These are phyloP conservation scores for Pythium volutum DNA, from an alignment of 352 stramenopile species.

Conservation along the genomic window DNA sequence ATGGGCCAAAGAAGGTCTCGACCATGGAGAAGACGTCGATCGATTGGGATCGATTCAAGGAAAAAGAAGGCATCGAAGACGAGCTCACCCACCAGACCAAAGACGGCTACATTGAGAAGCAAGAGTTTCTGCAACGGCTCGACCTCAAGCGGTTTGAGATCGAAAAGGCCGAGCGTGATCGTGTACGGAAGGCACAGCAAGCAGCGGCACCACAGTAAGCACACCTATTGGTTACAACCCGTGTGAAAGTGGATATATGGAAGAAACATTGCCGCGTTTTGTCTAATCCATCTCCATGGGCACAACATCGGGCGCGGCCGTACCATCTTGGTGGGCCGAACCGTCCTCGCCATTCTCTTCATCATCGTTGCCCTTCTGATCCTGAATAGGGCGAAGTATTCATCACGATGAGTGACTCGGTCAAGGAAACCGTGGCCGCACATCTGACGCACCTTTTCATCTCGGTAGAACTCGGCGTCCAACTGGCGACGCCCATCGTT, in stretches of 20 bases:
- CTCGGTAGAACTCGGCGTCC: slow-evolving; percentile 79
- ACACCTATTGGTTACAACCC: background rate
- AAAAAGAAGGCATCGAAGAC: slow-evolving; percentile 89
- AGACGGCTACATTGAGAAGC: slow-evolving; percentile 94
- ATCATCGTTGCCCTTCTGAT: slow-evolving; percentile 55
- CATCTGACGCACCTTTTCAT: slow-evolving; percentile 53
- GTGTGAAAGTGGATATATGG: background rate
- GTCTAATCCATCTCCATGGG: slow-evolving; percentile 74
- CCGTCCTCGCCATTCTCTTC: slow-evolving; percentile 29
- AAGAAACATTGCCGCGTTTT: background rate
- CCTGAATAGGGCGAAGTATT: slow-evolving; percentile 19
- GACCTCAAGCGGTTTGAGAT: slow-evolving; percentile 89
- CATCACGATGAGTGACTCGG: background rate
- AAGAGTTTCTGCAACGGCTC: slow-evolving; percentile 93
- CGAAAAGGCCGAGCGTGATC: slow-evolving; percentile 85
- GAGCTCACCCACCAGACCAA: slow-evolving; percentile 92
- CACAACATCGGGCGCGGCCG: slow-evolving; percentile 53
- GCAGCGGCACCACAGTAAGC: slow-evolving; percentile 19
- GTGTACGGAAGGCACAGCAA: slow-evolving; percentile 56
- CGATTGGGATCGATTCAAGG: slow-evolving; percentile 96
- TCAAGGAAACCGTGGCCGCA: background rate
- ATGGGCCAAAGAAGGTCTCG: slow-evolving; percentile 89
- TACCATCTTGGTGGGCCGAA: slow-evolving; percentile 35
- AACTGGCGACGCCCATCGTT: slow-evolving; percentile 71
- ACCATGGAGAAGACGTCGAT: slow-evolving; percentile 94